Percentiles rank a stretch among this genome's conserved stretches.
Evolutionary conservation across 768 basidiomycete genomes (phyloP).

Genomic region (Leccinellum rugosiceps): DNA sequence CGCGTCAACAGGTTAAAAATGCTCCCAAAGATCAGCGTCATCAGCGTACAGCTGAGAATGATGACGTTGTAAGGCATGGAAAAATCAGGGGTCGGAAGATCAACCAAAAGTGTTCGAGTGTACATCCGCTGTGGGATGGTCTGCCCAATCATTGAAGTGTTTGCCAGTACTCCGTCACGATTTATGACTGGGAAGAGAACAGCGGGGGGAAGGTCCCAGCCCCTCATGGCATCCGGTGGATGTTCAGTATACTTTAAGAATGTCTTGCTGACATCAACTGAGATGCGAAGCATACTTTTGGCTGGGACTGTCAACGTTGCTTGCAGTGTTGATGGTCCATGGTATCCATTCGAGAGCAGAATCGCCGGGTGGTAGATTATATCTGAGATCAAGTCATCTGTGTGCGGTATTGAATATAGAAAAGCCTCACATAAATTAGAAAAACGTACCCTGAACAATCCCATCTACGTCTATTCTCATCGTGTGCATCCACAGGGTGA

Average conservation of each 20-base stretch:
- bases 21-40: slow-evolving; percentile 91
- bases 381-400: slow-evolving; percentile 63
- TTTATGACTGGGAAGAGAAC: slow-evolving; percentile 50
- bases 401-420: neutral
- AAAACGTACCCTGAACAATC: slow-evolving; percentile 40
- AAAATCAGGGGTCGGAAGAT: slow-evolving; percentile 98
- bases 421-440: no score
- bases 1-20: slow-evolving; percentile 86
- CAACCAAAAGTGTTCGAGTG: slow-evolving; percentile 77
- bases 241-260: slow-evolving; percentile 95
- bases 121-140: slow-evolving; percentile 52
- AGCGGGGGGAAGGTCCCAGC: slow-evolving; percentile 90
- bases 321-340: slow-evolving; percentile 67
- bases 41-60: slow-evolving; percentile 88
- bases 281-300: slow-evolving; percentile 56
- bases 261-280: slow-evolving; percentile 73
- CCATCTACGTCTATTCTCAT: slow-evolving; percentile 52
- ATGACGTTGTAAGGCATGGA: slow-evolving; percentile 99
- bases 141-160: neutral
- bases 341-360: slow-evolving; percentile 13
- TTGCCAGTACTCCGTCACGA: neutral
- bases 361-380: slow-evolving; percentile 55
- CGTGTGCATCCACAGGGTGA: slow-evolving; percentile 86
- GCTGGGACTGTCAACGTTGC: slow-evolving; percentile 68
- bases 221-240: slow-evolving; percentile 91